Base-by-base conservation (phyloP, 495 filamentous ascomycete species). In the Lophium mytilinum region DNA sequence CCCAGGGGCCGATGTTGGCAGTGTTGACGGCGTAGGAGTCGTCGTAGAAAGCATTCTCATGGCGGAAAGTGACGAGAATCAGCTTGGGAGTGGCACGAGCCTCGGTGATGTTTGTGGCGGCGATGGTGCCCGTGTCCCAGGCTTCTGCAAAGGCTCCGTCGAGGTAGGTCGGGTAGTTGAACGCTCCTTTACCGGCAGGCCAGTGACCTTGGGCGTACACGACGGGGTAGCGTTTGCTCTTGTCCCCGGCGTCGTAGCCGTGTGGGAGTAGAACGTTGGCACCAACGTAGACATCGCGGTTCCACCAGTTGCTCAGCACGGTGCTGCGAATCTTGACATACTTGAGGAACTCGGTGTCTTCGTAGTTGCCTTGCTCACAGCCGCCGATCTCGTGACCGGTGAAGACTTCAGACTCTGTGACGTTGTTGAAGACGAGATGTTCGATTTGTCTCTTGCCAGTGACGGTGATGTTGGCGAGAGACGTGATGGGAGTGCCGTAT, bases 1-100 rank as follows among this genome's bases (percentile, higher is more conserved):
- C 63, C 17, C 52, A 65, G 15, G 63, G 63, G 11, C 63, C 63
- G 12, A 65, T 52, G 47, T 65, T 65, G 34, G 63, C 63, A 12
- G 59, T 62, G 36, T 65, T 65, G 42, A 62, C 63, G 18, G 59
- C 63, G 42, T 65, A 65, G 6, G 59, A 62, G 48, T 65, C 63
- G 41, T 65, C 63, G 52, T 65, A 65, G 52, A 52, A 62, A 0
- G 63, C 39, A 3, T 53, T 42, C 36, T 65, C 63, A 37, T 65
- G 63, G 5, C 63, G 63, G 48, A 65, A 62, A 8, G 36, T 33
- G 12, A 65, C 48, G 35, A 65, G 17, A n/a, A 65, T 65, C 59
- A 65, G 15, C 42, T 65, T 62, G 15, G 63, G 63, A 35, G 56
- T 48, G 14, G 34, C 17, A 12, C 62, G 58, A 33, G 7, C 57